Evolutionary conservation across 805 yeast genomes (phyloP), one percentile per base, ranked within the genome.

Genomic region (Saccharomycopsis schoenii): DNA sequence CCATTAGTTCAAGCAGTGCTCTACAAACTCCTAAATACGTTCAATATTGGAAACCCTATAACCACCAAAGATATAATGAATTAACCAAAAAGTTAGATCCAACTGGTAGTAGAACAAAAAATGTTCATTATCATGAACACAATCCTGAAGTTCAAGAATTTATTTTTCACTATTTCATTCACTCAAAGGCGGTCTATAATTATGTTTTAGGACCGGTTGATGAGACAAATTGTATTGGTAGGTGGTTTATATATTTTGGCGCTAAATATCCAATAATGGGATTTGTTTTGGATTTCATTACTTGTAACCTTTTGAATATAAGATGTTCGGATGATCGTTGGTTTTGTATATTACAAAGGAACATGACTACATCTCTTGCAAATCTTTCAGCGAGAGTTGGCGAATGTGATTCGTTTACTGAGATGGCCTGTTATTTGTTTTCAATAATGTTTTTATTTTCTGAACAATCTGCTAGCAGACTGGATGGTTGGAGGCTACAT

Each of bases 401-500:
- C 19, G 52, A 39, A 36, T 40, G 58, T 12, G 58, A 56, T 34
- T 56, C 58, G n/a, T 56, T 56, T 21, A n/a, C 37, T 19, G 50
- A 39, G 14, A 56, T 56, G 58, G 47, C 58, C n/a, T 56, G 58
- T 21, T 56, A 40, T 24, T 47, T 56, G 14, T 47, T 56, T 29
- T 40, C 52, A 9, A 41, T 56, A 19, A 29, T 56, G 50, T 56
- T 56, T 14, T 29, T 56, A 19, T 56, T 40, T 24, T 56, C 58
- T 21, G 58, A 56, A 47, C 50, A 43, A 41, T 19, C 58, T 21
- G 58, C 58, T 4, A 42, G 37, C 15, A 19, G 39, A 4, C 40
- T 36, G 25, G 52, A 39, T 42, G 58, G 25, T 21, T 56, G 58
- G 58, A 42, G 58, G 15, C 52, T 56, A n/a, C 58, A 56, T 42